Base-by-base conservation (phyloP, 2,329 filamentous ascomycete genomes). In the Alternaria sp. region DNA sequence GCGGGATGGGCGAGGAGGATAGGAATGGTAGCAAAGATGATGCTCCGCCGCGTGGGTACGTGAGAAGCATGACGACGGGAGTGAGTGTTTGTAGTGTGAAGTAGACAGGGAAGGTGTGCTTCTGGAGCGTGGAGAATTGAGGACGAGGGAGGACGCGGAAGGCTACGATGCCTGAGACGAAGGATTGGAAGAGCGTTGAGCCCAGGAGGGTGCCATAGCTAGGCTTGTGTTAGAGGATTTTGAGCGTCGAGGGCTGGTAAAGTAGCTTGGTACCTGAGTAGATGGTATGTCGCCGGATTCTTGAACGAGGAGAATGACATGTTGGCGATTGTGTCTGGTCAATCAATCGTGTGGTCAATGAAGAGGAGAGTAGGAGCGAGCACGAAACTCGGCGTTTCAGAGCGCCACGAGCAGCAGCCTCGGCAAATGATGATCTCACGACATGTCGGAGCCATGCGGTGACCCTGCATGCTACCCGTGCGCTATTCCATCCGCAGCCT, bases 151-250 rank as follows among this genome's bases (percentile, higher is more conserved):
- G 88, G 11, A 88, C 86, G 75, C 86, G 89, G 85, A 91, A 97
- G 73, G 93, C 89, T 59, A 94, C 84, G 56, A 93, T 88, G 62
- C 93, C 89, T 54, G 83, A 84, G 63, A 90, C 83, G 81, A 97
- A 97, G 59, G 91, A 91, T 79, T 98, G 93, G 81, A 93, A 98
- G 79, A 97, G 86, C 43, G 93, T 91, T 26, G 91, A 90, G 68
- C 96, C 96, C 13, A 98, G 85, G 54, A 98, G 87, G 19, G 93
- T 93, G 69, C 93, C 93, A 82, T 96, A 97, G 77, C 93, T 96
- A 70, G 15, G 55, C 50, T 52, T 21, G 54, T 36, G 60, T 67
- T 62, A 68, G 56, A 46, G 23, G 28, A 36, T 15, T 9, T 52
- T 8, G 12, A 7, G 3, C 12, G 13, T 8, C 7, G 15, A 36